Conservation (phyloP, 2,329 filamentous ascomycete genomes). For the Helminthosporium solani region DNA sequence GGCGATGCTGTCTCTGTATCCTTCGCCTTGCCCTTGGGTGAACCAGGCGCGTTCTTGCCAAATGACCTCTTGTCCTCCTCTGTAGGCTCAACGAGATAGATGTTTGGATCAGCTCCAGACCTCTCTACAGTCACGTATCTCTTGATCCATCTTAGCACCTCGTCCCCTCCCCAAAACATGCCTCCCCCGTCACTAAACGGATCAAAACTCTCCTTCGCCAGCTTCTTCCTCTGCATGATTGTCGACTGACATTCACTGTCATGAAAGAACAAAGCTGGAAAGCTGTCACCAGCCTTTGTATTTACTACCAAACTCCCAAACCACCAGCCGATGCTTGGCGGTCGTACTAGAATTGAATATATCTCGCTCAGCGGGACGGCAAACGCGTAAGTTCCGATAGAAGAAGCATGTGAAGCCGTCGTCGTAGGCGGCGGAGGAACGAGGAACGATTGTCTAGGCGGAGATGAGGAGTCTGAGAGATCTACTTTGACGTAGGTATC, state of each 20-base stretch:
- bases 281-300: constrained; percentile 83
- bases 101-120: constrained; percentile 81
- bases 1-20: constrained; percentile 28
- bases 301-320: constrained; percentile 96
- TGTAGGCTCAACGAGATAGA: constrained; percentile 86
- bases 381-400: constrained; percentile 82
- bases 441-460: constrained; percentile 82
- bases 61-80: constrained; percentile 84
- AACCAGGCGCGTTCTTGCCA: constrained; percentile 58
- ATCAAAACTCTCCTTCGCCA: constrained; percentile 81
- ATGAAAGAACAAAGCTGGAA: constrained; percentile 95
- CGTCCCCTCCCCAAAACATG: constrained; percentile 97
- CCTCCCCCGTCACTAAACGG: constrained; percentile 82
- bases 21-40: constrained; percentile 34
- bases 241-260: constrained; percentile 96
- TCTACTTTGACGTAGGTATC: constrained; percentile 96
- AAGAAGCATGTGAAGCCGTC: constrained; percentile 71
- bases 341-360: constrained; percentile 85
- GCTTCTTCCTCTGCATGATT: constrained; percentile 87
- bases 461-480: constrained; percentile 74
- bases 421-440: constrained; percentile 89
- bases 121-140: constrained; percentile 81
- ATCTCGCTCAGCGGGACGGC: constrained; percentile 86
- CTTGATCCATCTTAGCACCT: constrained; percentile 87
- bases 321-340: constrained; percentile 97